A percentile compares a stretch with the other conserved stretches of the same genome.
These are phyloP conservation scores for Hypoxylon intermedium DNA, from an alignment of 495 filamentous ascomycete species.

Conservation along the genomic window DNA sequence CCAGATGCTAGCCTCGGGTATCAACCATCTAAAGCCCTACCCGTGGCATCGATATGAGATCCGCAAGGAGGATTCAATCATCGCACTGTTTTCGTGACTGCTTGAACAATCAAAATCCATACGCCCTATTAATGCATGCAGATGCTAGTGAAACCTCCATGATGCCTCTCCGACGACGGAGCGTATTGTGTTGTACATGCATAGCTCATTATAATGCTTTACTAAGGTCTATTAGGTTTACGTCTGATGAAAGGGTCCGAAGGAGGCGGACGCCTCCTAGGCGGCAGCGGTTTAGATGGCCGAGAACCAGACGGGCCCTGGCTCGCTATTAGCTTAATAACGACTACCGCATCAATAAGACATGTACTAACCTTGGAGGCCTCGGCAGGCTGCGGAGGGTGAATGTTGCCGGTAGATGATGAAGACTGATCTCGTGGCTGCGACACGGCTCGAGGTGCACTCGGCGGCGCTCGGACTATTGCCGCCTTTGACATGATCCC, in stretches of 20 bases:
- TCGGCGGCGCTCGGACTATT: conserved; percentile 21
- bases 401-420: conserved; percentile 8
- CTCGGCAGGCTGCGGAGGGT: conserved; percentile 10
- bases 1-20: conserved; percentile 9
- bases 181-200: background rate
- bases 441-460: conserved; percentile 36
- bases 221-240: conserved; percentile 44
- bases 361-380: conserved; percentile 33
- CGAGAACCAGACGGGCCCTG: conserved; percentile 31
- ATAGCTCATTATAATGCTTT: background rate
- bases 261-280: conserved; percentile 41
- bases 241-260: conserved; percentile 55
- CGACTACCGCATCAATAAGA: background rate
- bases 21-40: conserved; percentile 5
- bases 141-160: background rate
- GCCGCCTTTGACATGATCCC: background rate
- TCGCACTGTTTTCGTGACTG: background rate
- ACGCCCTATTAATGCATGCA: conserved; percentile 14
- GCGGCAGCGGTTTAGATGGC: conserved; percentile 36
- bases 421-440: conserved; percentile 31
- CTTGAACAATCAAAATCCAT: background rate
- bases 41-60: background rate
- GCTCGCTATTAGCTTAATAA: conserved; percentile 20
- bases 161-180: background rate
- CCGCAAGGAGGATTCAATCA: background rate